Base-by-base conservation (phyloP, 2,329 filamentous ascomycete species). In the Fonsecaea monophora region DNA sequence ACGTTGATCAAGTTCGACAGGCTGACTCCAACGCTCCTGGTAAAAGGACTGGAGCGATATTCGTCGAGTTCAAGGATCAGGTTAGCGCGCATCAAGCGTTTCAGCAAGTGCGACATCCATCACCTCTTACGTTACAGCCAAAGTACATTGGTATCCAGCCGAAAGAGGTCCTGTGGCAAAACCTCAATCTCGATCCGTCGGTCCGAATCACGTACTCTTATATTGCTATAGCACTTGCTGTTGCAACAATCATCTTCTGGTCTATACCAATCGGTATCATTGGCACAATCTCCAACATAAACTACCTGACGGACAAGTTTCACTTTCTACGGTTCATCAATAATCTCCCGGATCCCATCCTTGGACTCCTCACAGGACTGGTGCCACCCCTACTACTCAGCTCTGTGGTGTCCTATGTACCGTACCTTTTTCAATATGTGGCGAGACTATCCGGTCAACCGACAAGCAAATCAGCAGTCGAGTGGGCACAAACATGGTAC, bases 401-500 rank as follows among this genome's bases (percentile, higher is more conserved):
- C 90, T 6, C 82, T 96, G 55, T 89, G 92, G 4, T 84, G 94
- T n/a, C 84, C 96, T 73, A 96, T 96, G 87, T 98, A 8, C 95
- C 92, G 4, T 85, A 91, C 60, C 86, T 98, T 70, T 90, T 97
- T 77, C 87, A 94, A 79, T 84, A 98, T 69, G 90, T 91, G 73
- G 94, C 93, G 65, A 92, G 87, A 75, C 80, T 92, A 30, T 85
- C 91, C 21, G 94, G 94, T 35, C 90, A 93, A 67, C 92, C 93
- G 0, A 96, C 94, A 0, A 79, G 87, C 10, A 89, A 92, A 1
- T 50, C 45, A 50, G 45, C 59, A 15, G 50, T 61, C 34, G 85
- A 89, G 12, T 94, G 93, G 73, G 94, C 92, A 0, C 92, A 98
- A 76, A 95, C 91, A 72, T 90, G 90, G 70, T 97, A 97, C 82